Evolutionary conservation across 345 rosid genomes (phyloP), one percentile per base, ranked within the genome.

Genomic region (Barbarea vulgaris): DNA sequence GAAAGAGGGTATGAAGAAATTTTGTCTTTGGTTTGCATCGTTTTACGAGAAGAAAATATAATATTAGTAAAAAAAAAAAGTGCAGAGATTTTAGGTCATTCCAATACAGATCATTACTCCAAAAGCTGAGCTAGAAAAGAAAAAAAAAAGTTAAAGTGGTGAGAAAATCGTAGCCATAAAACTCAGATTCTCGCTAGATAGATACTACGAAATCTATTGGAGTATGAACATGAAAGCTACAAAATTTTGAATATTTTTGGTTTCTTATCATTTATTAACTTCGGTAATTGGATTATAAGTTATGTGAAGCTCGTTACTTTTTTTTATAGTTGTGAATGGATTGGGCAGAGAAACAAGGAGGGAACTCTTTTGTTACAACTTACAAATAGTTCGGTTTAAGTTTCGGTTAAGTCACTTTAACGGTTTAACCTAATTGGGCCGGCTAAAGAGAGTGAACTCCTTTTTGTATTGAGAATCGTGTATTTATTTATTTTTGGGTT

Each of bases 21-120:
- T 55, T 65, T 75, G 74, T 75, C 47, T 68, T 41, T 41, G 4
- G 64, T 55, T 51, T 75, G 70, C 73, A 81, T 79, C 80, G 79
- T 62, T 78, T 67, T 50, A 27, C 42, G 85, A 64, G 70, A 41
- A 67, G 60, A 59, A 30, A 58, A 17, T 15, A 21, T 4, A 37
- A 31, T 58, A 48, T 7, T 47, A 37, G 4, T 39, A 59, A 15
- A 28, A 18, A 14, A 62, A 44, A 42, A 71, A 21, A 28, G 51
- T 58, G 37, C 73, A 65, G 76, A 54, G 59, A 39, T 78, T 79
- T 66, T 54, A 67, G 63, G 74, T 78, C 77, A 75, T 58, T 76
- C 59, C 67, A 61, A 65, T 15, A 60, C 9, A 70, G 60, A 75
- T 80, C 80, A 65, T 66, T 65, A 60, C 72, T 21, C 41, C 46